Percentiles rank a stretch among this genome's conserved stretches.
phyloP scores from a whole-genome alignment of 2,329 filamentous ascomycete genomes.

The Grosmannia huntii region DNA sequence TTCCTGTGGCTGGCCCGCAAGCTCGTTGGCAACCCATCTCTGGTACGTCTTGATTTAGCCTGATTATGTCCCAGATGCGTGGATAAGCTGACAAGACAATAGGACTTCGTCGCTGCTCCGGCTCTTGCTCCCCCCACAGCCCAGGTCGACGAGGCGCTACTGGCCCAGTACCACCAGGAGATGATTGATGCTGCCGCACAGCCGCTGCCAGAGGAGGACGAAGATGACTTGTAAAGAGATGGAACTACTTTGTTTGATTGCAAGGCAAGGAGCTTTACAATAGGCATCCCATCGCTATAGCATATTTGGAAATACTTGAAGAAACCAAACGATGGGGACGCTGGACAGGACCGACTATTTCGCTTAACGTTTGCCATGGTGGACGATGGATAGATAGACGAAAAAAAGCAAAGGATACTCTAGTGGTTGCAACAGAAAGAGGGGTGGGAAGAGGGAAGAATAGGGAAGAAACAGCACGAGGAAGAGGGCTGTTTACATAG shows the following conservation, averaged over 20 bases:
- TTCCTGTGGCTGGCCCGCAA: constrained; percentile 99
- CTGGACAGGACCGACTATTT: neutral
- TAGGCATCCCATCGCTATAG: neutral
- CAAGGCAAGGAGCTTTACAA: neutral
- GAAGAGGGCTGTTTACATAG: neutral
- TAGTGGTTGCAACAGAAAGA: neutral
- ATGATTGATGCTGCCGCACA: constrained; percentile 68
- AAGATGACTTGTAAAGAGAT: constrained; percentile 45
- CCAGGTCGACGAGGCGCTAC: constrained; percentile 70
- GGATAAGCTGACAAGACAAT: constrained; percentile 15
- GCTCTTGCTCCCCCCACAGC: constrained; percentile 91
- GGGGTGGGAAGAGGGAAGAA: neutral
- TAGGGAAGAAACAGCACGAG: neutral
- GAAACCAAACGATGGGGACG: neutral
- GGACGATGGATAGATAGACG: constrained; percentile 10
- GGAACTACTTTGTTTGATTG: neutral
- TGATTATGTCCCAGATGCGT: neutral
- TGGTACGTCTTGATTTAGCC: constrained; percentile 42
- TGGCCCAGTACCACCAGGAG: constrained; percentile 76
- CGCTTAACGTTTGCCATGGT: constrained; percentile 3
- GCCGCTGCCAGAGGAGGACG: constrained; percentile 91
- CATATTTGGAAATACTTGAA: constrained; percentile 2
- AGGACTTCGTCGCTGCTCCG: constrained; percentile 95
- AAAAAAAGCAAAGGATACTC: constrained; percentile 4
- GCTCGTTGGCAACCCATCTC: constrained; percentile 81